A percentile compares a stretch with the other conserved stretches of the same genome.
Conservation (phyloP, 495 filamentous ascomycete species). For the Gamarada debralockiae region DNA sequence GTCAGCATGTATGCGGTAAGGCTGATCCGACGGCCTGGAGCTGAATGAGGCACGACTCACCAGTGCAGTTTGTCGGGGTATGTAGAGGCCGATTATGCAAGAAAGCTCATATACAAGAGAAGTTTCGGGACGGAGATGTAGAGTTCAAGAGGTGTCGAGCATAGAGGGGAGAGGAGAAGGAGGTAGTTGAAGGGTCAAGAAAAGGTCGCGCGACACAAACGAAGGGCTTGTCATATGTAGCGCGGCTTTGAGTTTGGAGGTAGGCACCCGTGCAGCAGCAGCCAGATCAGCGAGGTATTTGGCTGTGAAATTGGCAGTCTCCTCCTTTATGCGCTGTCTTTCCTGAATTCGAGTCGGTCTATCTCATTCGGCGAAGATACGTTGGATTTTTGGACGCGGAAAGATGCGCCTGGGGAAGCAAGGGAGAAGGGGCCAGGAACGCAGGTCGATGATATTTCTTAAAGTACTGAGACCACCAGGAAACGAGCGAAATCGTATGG, state of each 20-base stretch:
- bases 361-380: slow-evolving; percentile 7
- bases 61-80: slow-evolving; percentile 18
- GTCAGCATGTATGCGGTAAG: slow-evolving; percentile 26
- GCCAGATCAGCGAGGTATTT: slow-evolving; percentile 8
- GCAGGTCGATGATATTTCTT: not conserved
- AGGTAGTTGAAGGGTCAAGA: slow-evolving; percentile 22
- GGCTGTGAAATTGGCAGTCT: slow-evolving; percentile 8
- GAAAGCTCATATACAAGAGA: slow-evolving; percentile 26
- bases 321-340: slow-evolving; percentile 17
- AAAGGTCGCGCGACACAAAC: slow-evolving; percentile 26
- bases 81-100: slow-evolving; percentile 20
- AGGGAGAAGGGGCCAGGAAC: slow-evolving; percentile 4
- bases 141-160: slow-evolving; percentile 19
- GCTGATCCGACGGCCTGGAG: slow-evolving; percentile 20
- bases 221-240: slow-evolving; percentile 26
- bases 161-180: slow-evolving; percentile 19
- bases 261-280: slow-evolving; percentile 22
- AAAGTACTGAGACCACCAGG: not conserved
- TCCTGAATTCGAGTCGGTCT: slow-evolving; percentile 6
- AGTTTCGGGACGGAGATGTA: not conserved
- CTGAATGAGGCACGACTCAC: slow-evolving; percentile 17
- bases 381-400: slow-evolving; percentile 1
- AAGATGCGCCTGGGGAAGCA: slow-evolving; percentile 12
- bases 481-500: not conserved
- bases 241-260: slow-evolving; percentile 8